These are phyloP conservation scores for Lichtheimia corymbifera DNA, from an alignment of 371 early-diverging fungal species.

Conservation along the genomic window DNA sequence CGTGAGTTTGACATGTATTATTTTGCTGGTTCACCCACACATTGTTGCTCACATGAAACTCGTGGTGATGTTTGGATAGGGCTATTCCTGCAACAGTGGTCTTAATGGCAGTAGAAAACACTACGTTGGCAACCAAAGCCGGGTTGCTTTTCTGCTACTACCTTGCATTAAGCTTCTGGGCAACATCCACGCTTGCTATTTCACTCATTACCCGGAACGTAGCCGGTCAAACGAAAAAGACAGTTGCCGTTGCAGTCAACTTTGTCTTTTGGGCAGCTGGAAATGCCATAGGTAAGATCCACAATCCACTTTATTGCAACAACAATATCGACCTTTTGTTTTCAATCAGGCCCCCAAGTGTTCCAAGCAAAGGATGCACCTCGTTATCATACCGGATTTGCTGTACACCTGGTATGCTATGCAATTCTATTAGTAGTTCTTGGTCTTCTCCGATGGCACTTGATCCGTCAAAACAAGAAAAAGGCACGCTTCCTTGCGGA, in stretches of 20 bases:
- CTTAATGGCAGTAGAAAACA: constrained; percentile 22
- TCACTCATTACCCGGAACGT: constrained; percentile 24
- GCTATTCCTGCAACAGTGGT: constrained; percentile 24
- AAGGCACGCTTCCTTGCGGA: constrained; percentile 15
- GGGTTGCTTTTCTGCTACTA: constrained; percentile 25
- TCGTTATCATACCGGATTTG: constrained; percentile 23
- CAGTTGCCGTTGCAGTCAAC: constrained; percentile 23
- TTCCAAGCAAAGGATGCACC: constrained; percentile 24
- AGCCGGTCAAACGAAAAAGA: constrained; percentile 28
- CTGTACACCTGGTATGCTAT: constrained; percentile 26
- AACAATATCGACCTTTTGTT: neutral
- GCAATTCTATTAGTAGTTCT: constrained; percentile 11
- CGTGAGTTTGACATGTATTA: constrained; percentile 7
- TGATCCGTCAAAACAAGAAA: constrained; percentile 21
- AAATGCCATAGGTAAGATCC: constrained; percentile 25
- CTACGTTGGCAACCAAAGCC: constrained; percentile 18
- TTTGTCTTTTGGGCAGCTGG: constrained; percentile 29
- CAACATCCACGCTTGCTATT: constrained; percentile 19
- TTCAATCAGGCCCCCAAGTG: constrained; percentile 23
- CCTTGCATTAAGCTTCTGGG: constrained; percentile 26
- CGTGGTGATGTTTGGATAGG: neutral
- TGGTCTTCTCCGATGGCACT: constrained; percentile 13
- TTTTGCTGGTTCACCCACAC: neutral
- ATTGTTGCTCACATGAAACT: too few species aligned
- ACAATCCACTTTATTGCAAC: too few species aligned